Evolutionary conservation across 1,284 basidiomycete species (phyloP).

Genomic region (Ustilago xerochloae): DNA sequence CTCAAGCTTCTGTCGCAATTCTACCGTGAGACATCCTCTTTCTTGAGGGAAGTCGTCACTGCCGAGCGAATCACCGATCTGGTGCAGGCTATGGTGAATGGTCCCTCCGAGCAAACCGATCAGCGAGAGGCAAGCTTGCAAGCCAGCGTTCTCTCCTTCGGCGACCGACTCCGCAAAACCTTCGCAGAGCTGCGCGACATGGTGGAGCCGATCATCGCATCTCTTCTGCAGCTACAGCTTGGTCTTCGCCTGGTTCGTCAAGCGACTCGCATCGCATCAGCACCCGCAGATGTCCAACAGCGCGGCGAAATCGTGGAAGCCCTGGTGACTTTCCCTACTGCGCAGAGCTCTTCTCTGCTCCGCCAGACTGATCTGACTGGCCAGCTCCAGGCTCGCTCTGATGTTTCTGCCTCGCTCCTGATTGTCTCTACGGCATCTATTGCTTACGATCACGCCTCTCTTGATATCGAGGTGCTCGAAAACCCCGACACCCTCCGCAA

Average conservation of each 20-base stretch:
- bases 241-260: conserved; percentile 76
- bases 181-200: conserved; percentile 76
- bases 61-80: conserved; percentile 62
- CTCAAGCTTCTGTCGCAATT: conserved; percentile 77
- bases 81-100: conserved; percentile 28
- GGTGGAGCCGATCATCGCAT: conserved; percentile 74
- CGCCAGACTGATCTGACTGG: conserved; percentile 50
- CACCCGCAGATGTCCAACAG: conserved; percentile 22
- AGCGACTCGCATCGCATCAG: conserved; percentile 40
- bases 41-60: conserved; percentile 52
- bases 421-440: conserved; percentile 35
- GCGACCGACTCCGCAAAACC: conserved; percentile 69
- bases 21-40: conserved; percentile 78
- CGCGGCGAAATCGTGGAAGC: conserved; percentile 52
- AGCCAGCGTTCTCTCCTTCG: conserved; percentile 69
- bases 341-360: conserved; percentile 44
- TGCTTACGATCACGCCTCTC: conserved; percentile 31
- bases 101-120: conserved; percentile 34
- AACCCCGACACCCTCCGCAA: conserved; percentile 25
- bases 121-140: conserved; percentile 66
- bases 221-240: conserved; percentile 77
- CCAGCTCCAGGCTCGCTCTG: conserved; percentile 58
- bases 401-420: conserved; percentile 45
- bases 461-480: conserved; percentile 27
- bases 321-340: conserved; percentile 63